Conservation (phyloP, 2,329 filamentous ascomycete species). For the Fusarium mexicanum region DNA sequence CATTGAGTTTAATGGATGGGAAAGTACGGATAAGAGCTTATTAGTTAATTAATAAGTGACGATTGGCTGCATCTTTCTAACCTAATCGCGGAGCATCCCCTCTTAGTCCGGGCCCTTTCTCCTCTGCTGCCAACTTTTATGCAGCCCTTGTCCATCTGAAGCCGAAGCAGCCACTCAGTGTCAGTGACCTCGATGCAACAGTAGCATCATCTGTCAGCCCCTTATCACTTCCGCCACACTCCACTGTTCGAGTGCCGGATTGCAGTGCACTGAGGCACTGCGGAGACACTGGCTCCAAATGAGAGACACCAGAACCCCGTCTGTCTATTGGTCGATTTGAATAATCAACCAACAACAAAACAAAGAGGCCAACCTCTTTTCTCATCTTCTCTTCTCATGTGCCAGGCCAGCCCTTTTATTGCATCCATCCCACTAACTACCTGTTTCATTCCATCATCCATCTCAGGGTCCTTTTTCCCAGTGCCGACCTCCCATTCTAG, state of each 20-base stretch:
- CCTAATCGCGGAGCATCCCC: conserved; percentile 13
- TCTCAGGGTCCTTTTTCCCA: conserved; percentile 15
- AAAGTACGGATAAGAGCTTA: not conserved
- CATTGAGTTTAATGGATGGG: not conserved
- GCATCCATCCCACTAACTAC: not conserved
- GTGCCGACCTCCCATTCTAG: not conserved
- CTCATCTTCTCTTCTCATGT: conserved; percentile 1
- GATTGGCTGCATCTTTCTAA: conserved; percentile 26
- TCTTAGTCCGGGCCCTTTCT: conserved; percentile 3
- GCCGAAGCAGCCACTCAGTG: conserved; percentile 29
- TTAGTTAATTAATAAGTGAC: not conserved
- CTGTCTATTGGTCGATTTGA: conserved; percentile 19
- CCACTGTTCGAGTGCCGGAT: conserved; percentile 4
- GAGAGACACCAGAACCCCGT: not conserved
- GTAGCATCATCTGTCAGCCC: conserved; percentile 15
- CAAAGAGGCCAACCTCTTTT: conserved; percentile 28
- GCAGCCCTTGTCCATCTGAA: conserved; percentile 8
- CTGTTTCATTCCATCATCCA: conserved; percentile 27
- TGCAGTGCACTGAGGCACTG: not conserved
- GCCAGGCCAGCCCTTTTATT: conserved; percentile 8
- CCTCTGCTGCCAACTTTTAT: conserved; percentile 21
- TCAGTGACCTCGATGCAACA: conserved; percentile 12
- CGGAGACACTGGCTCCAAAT: conserved; percentile 12
- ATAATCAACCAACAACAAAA: conserved; percentile 35
- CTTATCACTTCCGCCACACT: conserved; percentile 22